A percentile compares a stretch with the other conserved stretches of the same genome.
Conservation (phyloP, 2,329 filamentous ascomycete genomes). For the Colletotrichum orbiculare region DNA sequence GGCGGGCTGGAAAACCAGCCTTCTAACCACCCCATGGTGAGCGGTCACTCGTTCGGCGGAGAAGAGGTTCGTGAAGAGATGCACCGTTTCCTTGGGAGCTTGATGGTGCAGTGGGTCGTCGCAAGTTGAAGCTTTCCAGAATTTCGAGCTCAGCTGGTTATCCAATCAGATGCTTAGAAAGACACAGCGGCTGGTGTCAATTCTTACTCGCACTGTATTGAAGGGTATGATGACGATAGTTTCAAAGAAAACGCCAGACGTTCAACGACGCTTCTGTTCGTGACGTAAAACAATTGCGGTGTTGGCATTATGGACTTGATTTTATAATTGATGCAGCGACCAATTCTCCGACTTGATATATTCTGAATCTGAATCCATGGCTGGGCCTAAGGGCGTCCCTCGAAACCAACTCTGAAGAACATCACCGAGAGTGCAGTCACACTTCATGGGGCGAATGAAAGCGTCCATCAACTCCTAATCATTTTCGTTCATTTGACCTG, state of each 20-base stretch:
- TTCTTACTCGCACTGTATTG: not conserved
- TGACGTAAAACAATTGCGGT: too few species aligned
- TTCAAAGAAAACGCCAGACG: too few species aligned
- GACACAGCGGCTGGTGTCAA: slow-evolving; percentile 6
- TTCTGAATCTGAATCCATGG: too few species aligned
- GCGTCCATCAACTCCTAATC: slow-evolving; percentile 30
- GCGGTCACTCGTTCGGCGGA: not conserved
- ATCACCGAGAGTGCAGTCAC: not conserved
- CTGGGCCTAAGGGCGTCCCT: too few species aligned
- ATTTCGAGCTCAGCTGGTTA: slow-evolving; percentile 26
- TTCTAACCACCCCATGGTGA: slow-evolving; percentile 68
- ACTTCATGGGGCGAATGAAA: not conserved
- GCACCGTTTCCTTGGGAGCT: not conserved
- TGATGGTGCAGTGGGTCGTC: not conserved
- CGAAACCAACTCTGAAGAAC: too few species aligned
- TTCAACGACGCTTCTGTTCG: too few species aligned
- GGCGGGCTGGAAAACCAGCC: slow-evolving; percentile 60
- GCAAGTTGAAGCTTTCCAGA: slow-evolving; percentile 33
- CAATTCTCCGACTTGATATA: too few species aligned
- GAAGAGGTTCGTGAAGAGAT: too few species aligned
- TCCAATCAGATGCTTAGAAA: slow-evolving; percentile 33
- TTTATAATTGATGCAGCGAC: too few species aligned
- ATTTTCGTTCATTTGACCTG: slow-evolving; percentile 36
- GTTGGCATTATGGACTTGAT: too few species aligned
- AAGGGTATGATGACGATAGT: too few species aligned